Evolutionary conservation across 2,329 filamentous ascomycete genomes (phyloP), one percentile per base, ranked within the genome.

Genomic region (Aspergillus sp.): DNA sequence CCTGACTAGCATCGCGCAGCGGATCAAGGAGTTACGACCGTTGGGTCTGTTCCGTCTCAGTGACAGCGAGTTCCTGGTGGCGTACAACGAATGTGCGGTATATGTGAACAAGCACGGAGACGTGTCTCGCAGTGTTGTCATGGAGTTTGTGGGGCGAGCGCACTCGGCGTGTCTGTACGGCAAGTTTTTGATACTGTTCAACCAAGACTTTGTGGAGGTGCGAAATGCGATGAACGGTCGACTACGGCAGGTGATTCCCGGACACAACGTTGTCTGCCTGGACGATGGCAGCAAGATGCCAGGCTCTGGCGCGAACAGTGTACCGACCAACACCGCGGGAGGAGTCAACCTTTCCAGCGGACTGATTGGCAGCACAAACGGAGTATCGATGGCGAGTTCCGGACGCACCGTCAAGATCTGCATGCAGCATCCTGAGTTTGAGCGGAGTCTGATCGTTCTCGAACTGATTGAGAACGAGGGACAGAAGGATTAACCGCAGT

Each of bases 61-160:
- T 52, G 88, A 94, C 46, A 86, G 87, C 44, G 93, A 95, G 65
- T 98, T 97, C 68, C 74, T 98, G 27, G 82, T 96, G 39, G 88
- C 87, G 32, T 98, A 97, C 65, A 88, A 94, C 67, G 90, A 96
- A 66, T 97, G 91, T 57, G 93, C 90, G 12, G 90, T 98, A 7
- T 98, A 97, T 60, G 87, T 97, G 61, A 94, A 98, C 73, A 96
- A 97, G 69, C 90, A 97, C 66, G 93, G 93, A 53, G 93, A 98
- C 49, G 89, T 98, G 27, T 91, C 84, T 33, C 86, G 94, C 37
- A 89, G 86, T 27, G 88, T 97, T 46, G 90, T 97, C 59, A 95
- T 98, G 90, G 90, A 97, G 63, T 98, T 97, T 65, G 93, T 95
- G n/a, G 93, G 93, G 53, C 91, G 86, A 59, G 93, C 93, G 1